These are phyloP conservation scores for Pythium phragmitis DNA, from an alignment of 352 stramenopile genomes.

Conservation along the genomic window DNA sequence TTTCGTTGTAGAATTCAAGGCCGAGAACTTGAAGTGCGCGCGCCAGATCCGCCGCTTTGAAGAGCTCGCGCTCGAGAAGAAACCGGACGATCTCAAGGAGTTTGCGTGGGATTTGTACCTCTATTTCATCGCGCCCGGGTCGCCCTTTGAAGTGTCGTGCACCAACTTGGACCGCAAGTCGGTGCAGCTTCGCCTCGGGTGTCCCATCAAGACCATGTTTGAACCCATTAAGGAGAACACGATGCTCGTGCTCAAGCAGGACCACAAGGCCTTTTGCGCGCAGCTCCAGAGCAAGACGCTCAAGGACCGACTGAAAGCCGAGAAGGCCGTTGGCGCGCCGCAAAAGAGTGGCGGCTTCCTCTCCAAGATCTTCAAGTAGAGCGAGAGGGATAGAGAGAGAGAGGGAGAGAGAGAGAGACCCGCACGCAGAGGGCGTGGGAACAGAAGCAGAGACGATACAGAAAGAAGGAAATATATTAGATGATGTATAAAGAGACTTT, in stretches of 20 bases:
- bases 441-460: neutral
- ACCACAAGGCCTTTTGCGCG: constrained; percentile 77
- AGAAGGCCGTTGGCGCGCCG: constrained; percentile 40
- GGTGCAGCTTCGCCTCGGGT: constrained; percentile 76
- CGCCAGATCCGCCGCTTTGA: constrained; percentile 80
- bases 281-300: constrained; percentile 71
- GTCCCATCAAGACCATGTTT: constrained; percentile 80
- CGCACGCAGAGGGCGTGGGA: too few relatives aligned
- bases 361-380: constrained; percentile 56
- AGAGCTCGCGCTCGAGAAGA: constrained; percentile 68
- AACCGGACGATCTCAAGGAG: constrained; percentile 72
- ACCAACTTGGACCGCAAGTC: constrained; percentile 82
- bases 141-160: constrained; percentile 79
- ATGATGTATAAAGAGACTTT: constrained; percentile 11
- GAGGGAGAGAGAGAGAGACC: too few relatives aligned
- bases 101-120: constrained; percentile 81
- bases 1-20: constrained; percentile 65
- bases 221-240: constrained; percentile 86
- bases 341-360: constrained; percentile 60
- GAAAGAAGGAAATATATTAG: constrained; percentile 9
- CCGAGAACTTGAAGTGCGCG: constrained; percentile 82
- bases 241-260: constrained; percentile 81
- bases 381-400: neutral
- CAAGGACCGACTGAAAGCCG: constrained; percentile 71
- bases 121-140: constrained; percentile 78